Evolutionary conservation across 169 alveolate genomes (phyloP), one percentile per base, ranked within the genome.

Genomic region (Plasmodium coatneyi): DNA sequence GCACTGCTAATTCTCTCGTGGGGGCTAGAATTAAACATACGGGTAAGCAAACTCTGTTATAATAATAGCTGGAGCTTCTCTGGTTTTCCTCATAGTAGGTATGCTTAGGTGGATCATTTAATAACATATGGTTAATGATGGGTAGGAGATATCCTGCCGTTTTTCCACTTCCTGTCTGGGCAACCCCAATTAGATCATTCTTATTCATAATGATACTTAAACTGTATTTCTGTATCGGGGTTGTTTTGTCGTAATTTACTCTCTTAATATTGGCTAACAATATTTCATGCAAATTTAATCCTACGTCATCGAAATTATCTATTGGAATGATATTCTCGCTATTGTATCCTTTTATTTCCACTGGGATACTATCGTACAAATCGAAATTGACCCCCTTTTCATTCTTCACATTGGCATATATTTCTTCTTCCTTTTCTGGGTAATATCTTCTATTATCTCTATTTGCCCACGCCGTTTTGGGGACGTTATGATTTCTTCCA

Each of bases 141-240:
- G 99, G 99, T 25, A 98, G 93, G 74, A 99, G 92, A 96, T 98
- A 99, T 5, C 99, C 99, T 4, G 99, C 99, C 4, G 99, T 99
- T 93, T 99, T 99, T 0, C 99, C 99, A 30, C 99, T 97, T 5
- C 99, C 99, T 28, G 99, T 99, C 83, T 98, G 99, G 1, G 99
- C 99, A 92, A 99, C 98, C 3, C 99, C 99, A 96, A 98, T 97
- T 83, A 99, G 92, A 92, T 99, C 99, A 82, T 98, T 96, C 52
- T 98, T 98, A 16, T 97, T 95, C 82, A 98, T 89, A 0, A 98
- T 96, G 71, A 98, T 96, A 16, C 99, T 99, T 70, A 99, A 98
- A 32, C 99, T 96, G 92, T 98, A 98, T 93, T 98, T 98, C 97
- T 99, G 99, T 39, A 99, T 98, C 4, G 99, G 98, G 6, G 99